phyloP scores from a whole-genome alignment of 345 rosid genomes.

The Capsella bursapastoris region DNA sequence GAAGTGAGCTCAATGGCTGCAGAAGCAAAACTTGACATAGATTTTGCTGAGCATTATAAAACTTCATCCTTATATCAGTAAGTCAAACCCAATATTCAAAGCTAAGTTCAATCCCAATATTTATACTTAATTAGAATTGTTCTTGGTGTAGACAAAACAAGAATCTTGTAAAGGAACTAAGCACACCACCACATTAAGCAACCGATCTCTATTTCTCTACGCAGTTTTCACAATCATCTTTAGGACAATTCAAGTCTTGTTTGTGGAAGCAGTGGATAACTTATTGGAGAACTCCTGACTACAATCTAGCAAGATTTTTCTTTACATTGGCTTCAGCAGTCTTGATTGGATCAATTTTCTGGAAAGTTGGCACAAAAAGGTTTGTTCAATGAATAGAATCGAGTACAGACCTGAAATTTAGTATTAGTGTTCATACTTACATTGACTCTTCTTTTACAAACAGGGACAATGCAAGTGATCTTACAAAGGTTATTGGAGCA shows the following conservation, averaged over 20 bases:
- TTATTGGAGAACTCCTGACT: constrained; percentile 80
- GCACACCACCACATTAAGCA: constrained; percentile 57
- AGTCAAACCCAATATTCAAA: constrained; percentile 35
- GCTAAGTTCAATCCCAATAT: not conserved
- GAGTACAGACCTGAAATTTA: not conserved
- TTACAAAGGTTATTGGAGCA: constrained; percentile 69
- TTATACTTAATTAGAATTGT: not conserved
- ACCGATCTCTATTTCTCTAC: constrained; percentile 56
- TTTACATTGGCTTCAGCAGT: constrained; percentile 61
- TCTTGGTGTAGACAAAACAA: constrained; percentile 57
- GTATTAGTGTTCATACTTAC: constrained; percentile 9
- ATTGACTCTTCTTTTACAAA: not conserved
- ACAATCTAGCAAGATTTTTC: constrained; percentile 61
- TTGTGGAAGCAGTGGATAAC: constrained; percentile 76
- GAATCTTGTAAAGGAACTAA: constrained; percentile 60
- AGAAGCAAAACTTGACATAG: constrained; percentile 66
- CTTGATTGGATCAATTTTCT: constrained; percentile 64
- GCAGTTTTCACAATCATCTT: constrained; percentile 55
- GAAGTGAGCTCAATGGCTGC: constrained; percentile 87
- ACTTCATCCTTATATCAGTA: constrained; percentile 63
- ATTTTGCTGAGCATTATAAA: constrained; percentile 74
- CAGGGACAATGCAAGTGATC: constrained; percentile 55
- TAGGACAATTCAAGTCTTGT: constrained; percentile 70
- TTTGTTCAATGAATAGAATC: constrained; percentile 22
- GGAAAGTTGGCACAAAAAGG: constrained; percentile 67